Base-by-base conservation (phyloP, 1,139 yeast genomes). In the Nematodospora anomalae region DNA sequence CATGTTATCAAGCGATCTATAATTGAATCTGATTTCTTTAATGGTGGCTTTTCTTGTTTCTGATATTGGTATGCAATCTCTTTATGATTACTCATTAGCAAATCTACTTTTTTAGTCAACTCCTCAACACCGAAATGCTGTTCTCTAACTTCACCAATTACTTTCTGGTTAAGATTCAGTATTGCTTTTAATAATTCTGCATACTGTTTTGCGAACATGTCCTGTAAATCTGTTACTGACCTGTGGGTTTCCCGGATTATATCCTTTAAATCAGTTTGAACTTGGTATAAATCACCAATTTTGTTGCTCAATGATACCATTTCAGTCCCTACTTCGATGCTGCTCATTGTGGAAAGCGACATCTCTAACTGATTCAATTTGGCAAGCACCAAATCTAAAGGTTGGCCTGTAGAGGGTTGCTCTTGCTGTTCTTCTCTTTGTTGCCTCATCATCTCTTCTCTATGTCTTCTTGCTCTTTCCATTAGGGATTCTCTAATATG, bases 91-190 rank as follows among this genome's bases (percentile, higher is more conserved):
- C 55, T 52, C 74, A 70, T 67, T 24, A 71, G 54, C 33, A 69
- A 51, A 41, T 69, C 74, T 3, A 71, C 74, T 42, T 71, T 70
- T 32, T 55, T 59, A 13, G 59, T 49, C 13, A 70, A 40, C 36
- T 61, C 67, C 13, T 60, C 66, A 34, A 64, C 58, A 14, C 62
- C 59, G 35, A 45, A 53, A 38, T 67, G 74, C 29, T 71, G 74
- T 42, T 66, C 73, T 46, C 71, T 59, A 3, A 71, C 72, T 47
- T 70, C 76, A 2, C 71, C 71, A 36, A 71, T 64, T 7, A 69
- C 62, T 38, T 59, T 65, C 36, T 67, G 67, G 41, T 68, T 68
- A 14, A 67, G 50, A 33, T 51, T 51, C 2, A 65, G 47, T 4
- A 71, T 52, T 0, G 74, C 60, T 3, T 49, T 50, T 15, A 65